Base-by-base conservation (phyloP, 2,329 filamentous ascomycete species). In the Scopulariopsis brevicaulis region DNA sequence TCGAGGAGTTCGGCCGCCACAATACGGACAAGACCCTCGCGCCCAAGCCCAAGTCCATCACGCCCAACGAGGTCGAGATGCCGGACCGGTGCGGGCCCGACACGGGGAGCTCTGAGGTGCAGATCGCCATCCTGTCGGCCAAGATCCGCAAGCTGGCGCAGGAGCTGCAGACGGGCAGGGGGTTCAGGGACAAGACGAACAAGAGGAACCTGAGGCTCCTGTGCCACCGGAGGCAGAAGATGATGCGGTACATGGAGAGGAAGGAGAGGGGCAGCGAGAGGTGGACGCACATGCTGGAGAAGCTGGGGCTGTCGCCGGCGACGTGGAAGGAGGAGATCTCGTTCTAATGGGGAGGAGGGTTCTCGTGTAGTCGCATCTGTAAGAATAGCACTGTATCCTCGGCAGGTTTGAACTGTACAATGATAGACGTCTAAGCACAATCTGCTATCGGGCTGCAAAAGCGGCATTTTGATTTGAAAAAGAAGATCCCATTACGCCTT, bases 41-140 rank as follows among this genome's bases (percentile, higher is more conserved):
- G 25, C 83, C 84, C 0, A 87, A 85, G 69, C 75, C 81, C 3
- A 70, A 75, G 50, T 76, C 75, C 43, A 74, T 77, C 46, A 61
- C 68, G 60, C 67, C 74, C 64, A 67, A 73, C 57, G 67, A 65
- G 18, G 68, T 70, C 64, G 71, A 71, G 60, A 72, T 65, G 74
- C 74, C 71, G 59, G 63, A 64, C 28, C 86, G 95, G 35, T 84
- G 85, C n/a, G 94, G 94, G 0, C 88, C 87, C 5, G 94, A 99
- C 69, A 99, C 93, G 1, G 94, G 94, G 40, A 96, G 90, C 65
- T 90, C 90, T 7, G 94, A 99, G 74, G 95, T 99, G n/a, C 94
- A 99, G 77, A 90, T 95, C 63, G 92, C 91, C 53, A 95, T 99
- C 65, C 73, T 99, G 69, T 99, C 94, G 3, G 83, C 90, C 59